Evolutionary conservation across 2,329 filamentous ascomycete genomes (phyloP).

Genomic region (Fusarium nodosum): DNA sequence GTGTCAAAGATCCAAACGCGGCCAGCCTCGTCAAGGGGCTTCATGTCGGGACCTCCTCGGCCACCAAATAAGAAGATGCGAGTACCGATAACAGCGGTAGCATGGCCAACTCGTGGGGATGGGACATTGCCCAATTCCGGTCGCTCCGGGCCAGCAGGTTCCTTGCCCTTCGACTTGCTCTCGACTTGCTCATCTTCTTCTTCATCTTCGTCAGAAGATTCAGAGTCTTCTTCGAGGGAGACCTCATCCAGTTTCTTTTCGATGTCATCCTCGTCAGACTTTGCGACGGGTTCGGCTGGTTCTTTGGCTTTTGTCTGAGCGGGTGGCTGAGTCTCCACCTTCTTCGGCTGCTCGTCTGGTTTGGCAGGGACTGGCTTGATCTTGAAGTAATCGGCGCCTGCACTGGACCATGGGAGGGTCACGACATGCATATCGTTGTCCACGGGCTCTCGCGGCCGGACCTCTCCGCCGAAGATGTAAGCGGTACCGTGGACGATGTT

Average conservation of each 20-base stretch:
- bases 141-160: slow-evolving; percentile 47
- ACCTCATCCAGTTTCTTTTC: slow-evolving; percentile 60
- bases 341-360: slow-evolving; percentile 46
- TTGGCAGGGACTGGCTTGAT: slow-evolving; percentile 65
- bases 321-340: slow-evolving; percentile 31
- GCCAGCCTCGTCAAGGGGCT: slow-evolving; percentile 79
- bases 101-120: slow-evolving; percentile 78
- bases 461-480: slow-evolving; percentile 84
- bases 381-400: slow-evolving; percentile 70
- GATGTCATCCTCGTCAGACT: slow-evolving; percentile 34
- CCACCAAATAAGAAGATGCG: slow-evolving; percentile 87
- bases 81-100: slow-evolving; percentile 75
- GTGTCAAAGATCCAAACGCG: slow-evolving; percentile 83
- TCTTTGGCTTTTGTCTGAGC: slow-evolving; percentile 23
- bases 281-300: slow-evolving; percentile 46
- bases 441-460: slow-evolving; percentile 73
- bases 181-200: slow-evolving; percentile 15
- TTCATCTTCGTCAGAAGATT: slow-evolving; percentile 34
- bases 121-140: slow-evolving; percentile 65
- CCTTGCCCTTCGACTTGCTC: slow-evolving; percentile 59
- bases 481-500: slow-evolving; percentile 68
- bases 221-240: slow-evolving; percentile 53
- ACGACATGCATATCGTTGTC: slow-evolving; percentile 81
- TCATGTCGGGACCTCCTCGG: slow-evolving; percentile 76
- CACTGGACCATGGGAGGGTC: slow-evolving; percentile 69